Evolutionary conservation across 1,284 basidiomycete species (phyloP).

Genomic region (Somion occarium): DNA sequence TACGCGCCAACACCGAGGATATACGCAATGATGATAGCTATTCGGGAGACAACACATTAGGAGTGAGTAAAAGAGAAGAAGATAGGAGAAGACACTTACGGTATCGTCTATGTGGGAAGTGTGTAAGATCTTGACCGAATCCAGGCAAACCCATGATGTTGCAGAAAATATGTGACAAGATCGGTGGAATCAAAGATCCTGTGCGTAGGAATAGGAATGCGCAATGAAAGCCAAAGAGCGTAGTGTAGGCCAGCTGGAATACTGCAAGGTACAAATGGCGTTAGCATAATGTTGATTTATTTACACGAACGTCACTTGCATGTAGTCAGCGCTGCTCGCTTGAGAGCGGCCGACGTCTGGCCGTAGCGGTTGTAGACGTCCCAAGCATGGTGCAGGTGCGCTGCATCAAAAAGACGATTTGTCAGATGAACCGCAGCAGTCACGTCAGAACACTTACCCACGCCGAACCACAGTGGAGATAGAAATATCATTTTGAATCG

Average conservation of each 20-base stretch:
- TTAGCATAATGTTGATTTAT: neutral
- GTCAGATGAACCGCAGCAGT: slow-evolving; percentile 2
- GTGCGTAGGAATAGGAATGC: slow-evolving; percentile 85
- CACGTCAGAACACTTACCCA: slow-evolving; percentile 48
- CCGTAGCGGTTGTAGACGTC: slow-evolving; percentile 77
- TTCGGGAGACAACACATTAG: neutral
- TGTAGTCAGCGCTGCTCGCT: slow-evolving; percentile 53
- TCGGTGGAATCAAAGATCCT: slow-evolving; percentile 56
- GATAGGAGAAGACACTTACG: slow-evolving; percentile 18
- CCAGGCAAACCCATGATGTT: slow-evolving; percentile 91
- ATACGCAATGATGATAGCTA: slow-evolving; percentile 28
- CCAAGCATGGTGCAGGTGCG: slow-evolving; percentile 90
- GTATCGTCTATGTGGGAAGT: slow-evolving; percentile 22
- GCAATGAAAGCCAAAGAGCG: slow-evolving; percentile 87
- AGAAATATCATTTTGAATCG: slow-evolving; percentile 65
- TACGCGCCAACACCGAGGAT: slow-evolving; percentile 27
- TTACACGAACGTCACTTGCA: slow-evolving; percentile 40
- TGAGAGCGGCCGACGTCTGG: slow-evolving; percentile 53
- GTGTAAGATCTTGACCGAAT: slow-evolving; percentile 31
- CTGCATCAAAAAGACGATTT: slow-evolving; percentile 34
- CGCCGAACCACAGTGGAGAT: slow-evolving; percentile 84
- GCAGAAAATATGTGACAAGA: slow-evolving; percentile 84
- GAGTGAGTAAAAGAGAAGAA: neutral
- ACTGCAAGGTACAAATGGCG: slow-evolving; percentile 37
- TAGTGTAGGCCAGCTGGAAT: slow-evolving; percentile 87